These are phyloP conservation scores for Talaromyces sp. DNA, from an alignment of 2,329 filamentous ascomycete genomes.

Conservation along the genomic window DNA sequence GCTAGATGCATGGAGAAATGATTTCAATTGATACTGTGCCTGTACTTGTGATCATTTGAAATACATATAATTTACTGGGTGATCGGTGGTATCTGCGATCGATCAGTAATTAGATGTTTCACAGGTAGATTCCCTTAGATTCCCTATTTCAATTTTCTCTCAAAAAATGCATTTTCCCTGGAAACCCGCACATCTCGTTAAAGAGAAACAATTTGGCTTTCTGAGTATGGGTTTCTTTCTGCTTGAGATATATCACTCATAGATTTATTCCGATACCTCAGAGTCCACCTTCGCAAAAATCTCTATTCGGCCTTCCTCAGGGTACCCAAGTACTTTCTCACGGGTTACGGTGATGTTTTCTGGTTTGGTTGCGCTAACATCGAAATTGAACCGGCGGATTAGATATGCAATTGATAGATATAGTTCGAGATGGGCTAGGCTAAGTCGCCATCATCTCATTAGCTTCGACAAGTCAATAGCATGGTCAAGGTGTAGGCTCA, in stretches of 20 bases:
- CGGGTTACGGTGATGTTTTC: conserved; percentile 19
- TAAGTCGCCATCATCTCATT: conserved; percentile 6
- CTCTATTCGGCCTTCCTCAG: conserved; percentile 6
- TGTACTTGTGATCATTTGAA: conserved; percentile 7
- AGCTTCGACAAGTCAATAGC: not conserved
- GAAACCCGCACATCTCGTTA: not conserved
- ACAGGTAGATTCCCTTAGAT: no score
- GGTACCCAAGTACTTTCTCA: conserved; percentile 7
- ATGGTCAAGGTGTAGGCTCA: not conserved
- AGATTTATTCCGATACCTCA: no score
- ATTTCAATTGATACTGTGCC: conserved; percentile 10
- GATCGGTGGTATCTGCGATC: no score
- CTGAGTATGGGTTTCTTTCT: not conserved
- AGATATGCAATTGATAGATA: conserved; percentile 24
- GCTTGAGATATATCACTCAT: no score
- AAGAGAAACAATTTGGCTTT: not conserved
- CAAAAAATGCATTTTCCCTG: no score
- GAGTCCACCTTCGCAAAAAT: not conserved
- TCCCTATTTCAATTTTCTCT: no score
- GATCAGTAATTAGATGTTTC: no score
- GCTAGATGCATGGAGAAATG: conserved; percentile 9
- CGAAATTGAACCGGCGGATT: conserved; percentile 23
- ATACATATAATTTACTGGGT: no score
- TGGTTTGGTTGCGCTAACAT: conserved; percentile 26
- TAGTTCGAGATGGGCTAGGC: conserved; percentile 29